A percentile compares a stretch with the other conserved stretches of the same genome.
Conservation (phyloP, 1,284 basidiomycete species). For the Tausonia pullulans region DNA sequence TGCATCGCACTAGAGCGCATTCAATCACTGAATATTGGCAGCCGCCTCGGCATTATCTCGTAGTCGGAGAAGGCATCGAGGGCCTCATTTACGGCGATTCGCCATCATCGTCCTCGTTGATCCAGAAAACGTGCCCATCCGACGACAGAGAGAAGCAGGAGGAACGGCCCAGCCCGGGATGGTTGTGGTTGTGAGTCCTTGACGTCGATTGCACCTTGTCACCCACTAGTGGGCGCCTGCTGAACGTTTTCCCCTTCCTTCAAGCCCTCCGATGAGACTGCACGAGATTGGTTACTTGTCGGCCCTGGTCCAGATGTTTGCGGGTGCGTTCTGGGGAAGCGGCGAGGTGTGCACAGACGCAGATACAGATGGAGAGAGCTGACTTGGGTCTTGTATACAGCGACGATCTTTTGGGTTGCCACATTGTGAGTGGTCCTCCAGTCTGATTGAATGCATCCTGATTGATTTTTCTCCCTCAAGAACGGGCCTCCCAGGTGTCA, state of each 20-base stretch:
- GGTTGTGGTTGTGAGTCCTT: constrained; percentile 4
- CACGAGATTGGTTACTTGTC: constrained; percentile 48
- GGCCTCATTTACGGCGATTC: background rate
- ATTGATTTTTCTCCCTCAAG: constrained; percentile 17
- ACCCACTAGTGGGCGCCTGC: background rate
- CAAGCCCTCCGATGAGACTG: constrained; percentile 24
- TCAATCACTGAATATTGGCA: background rate
- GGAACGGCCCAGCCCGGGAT: background rate
- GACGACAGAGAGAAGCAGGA: background rate
- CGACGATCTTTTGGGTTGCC: no score
- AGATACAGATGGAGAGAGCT: no score
- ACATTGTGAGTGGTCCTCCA: no score
- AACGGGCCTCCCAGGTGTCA: constrained; percentile 44
- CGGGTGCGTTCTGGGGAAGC: constrained; percentile 35
- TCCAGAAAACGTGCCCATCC: background rate
- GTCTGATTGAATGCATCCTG: no score
- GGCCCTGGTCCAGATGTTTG: constrained; percentile 42
- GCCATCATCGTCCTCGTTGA: background rate
- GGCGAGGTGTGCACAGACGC: no score
- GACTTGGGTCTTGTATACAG: no score
- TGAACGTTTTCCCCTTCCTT: background rate
- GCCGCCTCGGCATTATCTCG: background rate
- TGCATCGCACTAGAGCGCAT: background rate
- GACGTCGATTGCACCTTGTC: background rate
- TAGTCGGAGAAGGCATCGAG: background rate